Base-by-base conservation (phyloP, 2,329 filamentous ascomycete species). In the Rhinocladiella mackenziei region DNA sequence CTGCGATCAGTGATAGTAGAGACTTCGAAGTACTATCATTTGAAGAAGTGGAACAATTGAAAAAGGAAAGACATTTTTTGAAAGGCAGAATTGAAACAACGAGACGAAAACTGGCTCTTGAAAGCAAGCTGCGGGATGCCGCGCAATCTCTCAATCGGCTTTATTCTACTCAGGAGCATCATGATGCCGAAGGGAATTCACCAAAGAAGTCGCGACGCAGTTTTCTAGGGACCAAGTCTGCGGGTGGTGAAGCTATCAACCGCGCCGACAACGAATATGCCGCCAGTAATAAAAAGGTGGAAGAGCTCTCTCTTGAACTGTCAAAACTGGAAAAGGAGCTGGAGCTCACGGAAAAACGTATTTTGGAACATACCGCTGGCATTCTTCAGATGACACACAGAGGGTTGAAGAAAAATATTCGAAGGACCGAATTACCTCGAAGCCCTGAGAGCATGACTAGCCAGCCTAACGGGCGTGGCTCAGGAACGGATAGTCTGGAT, bases 71-170 rank as follows among this genome's bases (percentile, higher is more conserved):
- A 51, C 77, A 80, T 46, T 72, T 80, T 25, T 67, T 97, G 37
- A 74, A 77, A 18, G 78, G 82, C 60, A 83, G 87, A n/a, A 82
- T 95, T 55, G 86, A 91, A 51, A 83, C 86, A 26, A 82, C 87
- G 14, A 81, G 83, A 55, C 79, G 87, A 48, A 95, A 91, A 65
- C 75, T 98, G 26, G 81, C 83, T 22, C 81, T 97, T 33, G 92
- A 98, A 65, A 85, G 82, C 42, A 98, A 97, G 70, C 88, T 96
- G 58, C 85, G 89, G 57, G 91, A 97, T 74, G 92, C 92, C 1
- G 88, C 92, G 8, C 78, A 84, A 53, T 94, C 89, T 29, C 82
- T 98, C 66, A 83, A 83, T 46, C 83, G 84, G 57, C 73, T 98
- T 20, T 88, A 94, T 61, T 78, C 78, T 6, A 75, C 80, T n/a